phyloP scores from a whole-genome alignment of 2,329 filamentous ascomycete genomes.

The Pezicula carpinea region DNA sequence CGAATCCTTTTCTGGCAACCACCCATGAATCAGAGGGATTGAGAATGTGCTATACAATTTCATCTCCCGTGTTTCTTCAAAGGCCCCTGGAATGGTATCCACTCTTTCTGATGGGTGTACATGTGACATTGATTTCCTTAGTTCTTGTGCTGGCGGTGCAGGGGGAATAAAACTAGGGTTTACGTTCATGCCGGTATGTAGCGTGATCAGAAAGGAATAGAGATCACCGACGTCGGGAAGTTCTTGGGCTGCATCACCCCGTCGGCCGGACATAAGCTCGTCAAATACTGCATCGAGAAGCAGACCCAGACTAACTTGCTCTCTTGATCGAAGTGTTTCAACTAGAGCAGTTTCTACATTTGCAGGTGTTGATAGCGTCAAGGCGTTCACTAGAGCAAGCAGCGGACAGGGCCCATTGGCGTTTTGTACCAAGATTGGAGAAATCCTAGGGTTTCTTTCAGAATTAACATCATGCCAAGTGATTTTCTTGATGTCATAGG shows the following conservation, averaged over 20 bases:
- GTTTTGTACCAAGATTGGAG: conserved; percentile 88
- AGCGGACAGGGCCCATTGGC: conserved; percentile 92
- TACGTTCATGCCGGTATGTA: conserved; percentile 97
- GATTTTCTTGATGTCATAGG: conserved; percentile 90
- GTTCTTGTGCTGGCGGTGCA: conserved; percentile 30
- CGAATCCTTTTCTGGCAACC: conserved; percentile 70
- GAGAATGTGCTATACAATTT: conserved; percentile 85
- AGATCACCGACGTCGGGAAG: conserved; percentile 85
- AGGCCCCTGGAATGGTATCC: conserved; percentile 60
- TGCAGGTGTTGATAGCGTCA: conserved; percentile 75
- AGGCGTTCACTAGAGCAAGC: conserved; percentile 86
- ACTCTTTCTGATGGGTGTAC: conserved; percentile 46
- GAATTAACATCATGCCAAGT: conserved; percentile 69
- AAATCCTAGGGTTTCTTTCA: conserved; percentile 61
- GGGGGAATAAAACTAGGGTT: conserved; percentile 80
- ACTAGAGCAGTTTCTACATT: conserved; percentile 66
- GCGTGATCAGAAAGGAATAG: conserved; percentile 78
- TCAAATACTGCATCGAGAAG: conserved; percentile 89
- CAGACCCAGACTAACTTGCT: conserved; percentile 82
- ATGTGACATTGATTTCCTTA: conserved; percentile 47
- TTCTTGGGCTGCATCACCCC: conserved; percentile 53
- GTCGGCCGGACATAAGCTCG: conserved; percentile 76
- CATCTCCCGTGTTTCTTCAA: conserved; percentile 86
- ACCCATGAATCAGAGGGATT: conserved; percentile 87
- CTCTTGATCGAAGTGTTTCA: conserved; percentile 71